Percentiles rank a stretch among this genome's conserved stretches.
phyloP scores from a whole-genome alignment of 139 green algal genomes.

The Tetraselmis striata region DNA sequence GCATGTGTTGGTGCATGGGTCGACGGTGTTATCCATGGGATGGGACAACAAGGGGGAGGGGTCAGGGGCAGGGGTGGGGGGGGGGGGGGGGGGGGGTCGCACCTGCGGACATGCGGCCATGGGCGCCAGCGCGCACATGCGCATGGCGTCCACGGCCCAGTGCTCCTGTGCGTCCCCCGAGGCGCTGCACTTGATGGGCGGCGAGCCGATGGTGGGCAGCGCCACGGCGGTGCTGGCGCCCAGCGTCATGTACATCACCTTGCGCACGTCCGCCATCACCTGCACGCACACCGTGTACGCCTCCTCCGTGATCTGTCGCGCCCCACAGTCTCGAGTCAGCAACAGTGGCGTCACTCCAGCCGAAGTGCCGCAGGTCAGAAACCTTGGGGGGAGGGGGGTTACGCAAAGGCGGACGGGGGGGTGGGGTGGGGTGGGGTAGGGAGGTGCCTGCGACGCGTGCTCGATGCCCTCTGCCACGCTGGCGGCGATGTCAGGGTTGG shows the following conservation, averaged over 20 bases:
- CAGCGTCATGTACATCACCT: background rate
- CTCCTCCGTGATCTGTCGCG: background rate
- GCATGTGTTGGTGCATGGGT: no score
- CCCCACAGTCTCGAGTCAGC: no score
- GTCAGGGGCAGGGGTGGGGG: no score
- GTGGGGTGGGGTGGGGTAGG: no score
- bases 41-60: no score
- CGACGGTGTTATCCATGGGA: no score
- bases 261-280: background rate
- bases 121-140: background rate
- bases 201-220: background rate
- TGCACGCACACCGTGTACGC: background rate
- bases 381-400: no score
- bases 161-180: background rate
- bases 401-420: no score
- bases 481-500: background rate
- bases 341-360: no score
- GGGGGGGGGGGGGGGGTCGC: no score
- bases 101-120: background rate
- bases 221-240: background rate
- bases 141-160: background rate
- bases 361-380: no score
- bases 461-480: background rate
- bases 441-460: background rate
- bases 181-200: background rate